phyloP scores from a whole-genome alignment of 2,329 filamentous ascomycete genomes.

The Calonectria montana region DNA sequence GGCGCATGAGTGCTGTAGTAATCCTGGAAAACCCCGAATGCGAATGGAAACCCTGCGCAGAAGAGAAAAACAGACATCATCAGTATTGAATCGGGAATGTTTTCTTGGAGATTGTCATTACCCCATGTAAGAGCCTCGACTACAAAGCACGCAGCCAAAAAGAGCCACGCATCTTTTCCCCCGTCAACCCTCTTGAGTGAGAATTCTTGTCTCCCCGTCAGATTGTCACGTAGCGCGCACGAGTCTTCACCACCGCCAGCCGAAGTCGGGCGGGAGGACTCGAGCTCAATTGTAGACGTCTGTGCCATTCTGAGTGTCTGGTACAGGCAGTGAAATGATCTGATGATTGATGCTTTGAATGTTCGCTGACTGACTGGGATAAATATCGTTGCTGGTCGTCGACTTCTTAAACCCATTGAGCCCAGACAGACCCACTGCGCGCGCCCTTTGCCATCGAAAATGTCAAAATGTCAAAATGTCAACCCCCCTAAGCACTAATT shows the following conservation, averaged over 20 bases:
- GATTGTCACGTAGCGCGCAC: background rate
- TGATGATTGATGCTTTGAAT: background rate
- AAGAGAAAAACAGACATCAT: accelerated
- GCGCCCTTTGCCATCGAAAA: background rate
- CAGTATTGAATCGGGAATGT: background rate
- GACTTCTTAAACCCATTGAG: background rate
- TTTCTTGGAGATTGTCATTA: conserved; percentile 11
- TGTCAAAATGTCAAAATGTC: background rate
- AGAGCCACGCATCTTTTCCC: conserved; percentile 50
- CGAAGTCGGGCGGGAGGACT: background rate
- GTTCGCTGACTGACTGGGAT: background rate
- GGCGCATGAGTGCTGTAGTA: conserved; percentile 72
- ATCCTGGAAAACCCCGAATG: conserved; percentile 78
- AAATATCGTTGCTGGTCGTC: background rate
- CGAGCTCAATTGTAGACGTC: conserved; percentile 6
- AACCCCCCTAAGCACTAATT: background rate
- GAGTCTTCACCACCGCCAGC: background rate
- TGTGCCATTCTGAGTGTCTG: background rate
- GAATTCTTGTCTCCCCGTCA: conserved; percentile 6
- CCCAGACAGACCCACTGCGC: background rate
- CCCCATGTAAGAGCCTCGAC: conserved; percentile 51
- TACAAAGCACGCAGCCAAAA: conserved; percentile 46
- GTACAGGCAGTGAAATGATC: background rate
- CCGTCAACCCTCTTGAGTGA: conserved; percentile 45
- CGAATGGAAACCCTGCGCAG: conserved; percentile 71